A percentile compares a stretch with the other conserved stretches of the same genome.
phyloP scores from a whole-genome alignment of 148 eudicot species.

The Pouteria glomerata region DNA sequence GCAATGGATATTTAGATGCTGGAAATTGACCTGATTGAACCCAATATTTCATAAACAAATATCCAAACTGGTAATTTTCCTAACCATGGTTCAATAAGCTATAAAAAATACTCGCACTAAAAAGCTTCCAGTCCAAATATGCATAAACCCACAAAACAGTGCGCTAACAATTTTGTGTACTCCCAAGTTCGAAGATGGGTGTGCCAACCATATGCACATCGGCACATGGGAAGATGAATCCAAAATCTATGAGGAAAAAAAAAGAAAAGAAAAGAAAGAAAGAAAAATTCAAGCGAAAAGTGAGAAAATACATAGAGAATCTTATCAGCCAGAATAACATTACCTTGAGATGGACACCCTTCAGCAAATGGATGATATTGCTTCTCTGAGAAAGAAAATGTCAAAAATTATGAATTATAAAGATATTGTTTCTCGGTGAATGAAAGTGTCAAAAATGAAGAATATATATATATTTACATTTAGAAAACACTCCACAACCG shows the following conservation, averaged over 20 bases:
- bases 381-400: slow-evolving; percentile 31
- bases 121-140: slow-evolving; percentile 3
- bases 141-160: not conserved
- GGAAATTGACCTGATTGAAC: slow-evolving; percentile 10
- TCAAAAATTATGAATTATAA: not conserved
- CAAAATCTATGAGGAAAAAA: not conserved
- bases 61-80: not conserved
- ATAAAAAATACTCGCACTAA: not conserved
- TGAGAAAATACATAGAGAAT: too few relatives aligned
- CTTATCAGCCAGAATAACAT: not conserved
- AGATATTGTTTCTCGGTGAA: slow-evolving; percentile 29
- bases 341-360: slow-evolving; percentile 34
- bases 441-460: not conserved
- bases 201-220: not conserved
- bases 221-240: not conserved
- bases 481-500: not conserved
- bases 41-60: slow-evolving; percentile 7
- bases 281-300: too few relatives aligned
- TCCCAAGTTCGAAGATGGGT: slow-evolving; percentile 1
- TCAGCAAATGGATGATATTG: slow-evolving; percentile 34
- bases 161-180: not conserved
- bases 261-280: not conserved
- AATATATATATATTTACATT: not conserved
- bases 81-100: not conserved
- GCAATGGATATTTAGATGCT: slow-evolving; percentile 5